These are phyloP conservation scores for Candida gorgasii DNA, from an alignment of 805 yeast species.

Conservation along the genomic window DNA sequence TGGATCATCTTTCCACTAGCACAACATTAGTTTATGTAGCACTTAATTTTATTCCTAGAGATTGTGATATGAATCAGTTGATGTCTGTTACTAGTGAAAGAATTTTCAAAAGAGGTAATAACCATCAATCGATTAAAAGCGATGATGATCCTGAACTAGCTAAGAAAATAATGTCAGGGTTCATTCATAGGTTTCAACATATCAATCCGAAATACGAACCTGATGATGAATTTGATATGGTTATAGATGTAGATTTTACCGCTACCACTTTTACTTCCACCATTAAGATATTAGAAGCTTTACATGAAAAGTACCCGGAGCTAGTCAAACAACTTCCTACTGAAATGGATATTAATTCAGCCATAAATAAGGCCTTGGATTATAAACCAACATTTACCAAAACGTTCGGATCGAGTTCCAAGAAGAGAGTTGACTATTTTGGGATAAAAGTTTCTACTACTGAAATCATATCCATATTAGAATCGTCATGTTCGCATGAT, in stretches of 20 bases:
- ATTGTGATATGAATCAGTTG: conserved; percentile 30
- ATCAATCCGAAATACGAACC: conserved; percentile 51
- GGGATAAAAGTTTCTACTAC: conserved; percentile 11
- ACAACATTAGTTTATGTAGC: conserved; percentile 59
- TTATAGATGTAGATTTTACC: conserved; percentile 56
- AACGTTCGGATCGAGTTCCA: conserved; percentile 24
- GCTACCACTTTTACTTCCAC: conserved; percentile 42
- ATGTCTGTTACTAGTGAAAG: conserved; percentile 59
- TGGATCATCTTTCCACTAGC: conserved; percentile 37
- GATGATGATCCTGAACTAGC: conserved; percentile 51
- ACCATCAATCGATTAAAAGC: conserved; percentile 79
- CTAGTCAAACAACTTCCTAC: conserved; percentile 27
- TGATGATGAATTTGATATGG: conserved; percentile 64
- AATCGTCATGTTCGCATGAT: conserved; percentile 14
- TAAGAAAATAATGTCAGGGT: conserved; percentile 68
- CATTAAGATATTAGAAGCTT: conserved; percentile 30
- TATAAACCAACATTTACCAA: conserved; percentile 53
- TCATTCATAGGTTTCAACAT: conserved; percentile 67
- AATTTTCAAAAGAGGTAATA: conserved; percentile 73
- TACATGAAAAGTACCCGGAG: conserved; percentile 40
- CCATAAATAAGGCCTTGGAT: conserved; percentile 52
- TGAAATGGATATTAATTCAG: conserved; percentile 33
- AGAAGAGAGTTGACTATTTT: conserved; percentile 16
- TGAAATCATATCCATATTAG: conserved; percentile 8
- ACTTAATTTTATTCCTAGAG: conserved; percentile 54